Evolutionary conservation across 805 yeast genomes (phyloP).

Genomic region (Aciculoconidium aculeatum): DNA sequence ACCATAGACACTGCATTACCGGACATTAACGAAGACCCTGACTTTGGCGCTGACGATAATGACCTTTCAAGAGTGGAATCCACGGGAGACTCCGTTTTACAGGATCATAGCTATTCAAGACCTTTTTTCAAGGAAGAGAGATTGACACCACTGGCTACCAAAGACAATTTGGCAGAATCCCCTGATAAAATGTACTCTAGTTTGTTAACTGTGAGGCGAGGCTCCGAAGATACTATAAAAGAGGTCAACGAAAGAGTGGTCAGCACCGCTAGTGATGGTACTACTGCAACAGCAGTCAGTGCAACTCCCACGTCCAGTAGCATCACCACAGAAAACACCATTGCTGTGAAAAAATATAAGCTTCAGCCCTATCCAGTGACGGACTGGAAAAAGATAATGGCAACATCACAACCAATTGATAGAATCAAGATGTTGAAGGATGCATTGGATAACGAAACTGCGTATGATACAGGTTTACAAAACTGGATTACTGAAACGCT

Average conservation of each 20-base stretch:
- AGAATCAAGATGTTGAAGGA: slow-evolving; percentile 37
- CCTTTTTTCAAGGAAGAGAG: slow-evolving; percentile 22
- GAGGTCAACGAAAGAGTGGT: background rate
- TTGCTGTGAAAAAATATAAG: slow-evolving; percentile 4
- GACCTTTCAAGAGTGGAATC: slow-evolving; percentile 5
- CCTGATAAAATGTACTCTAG: slow-evolving; percentile 20
- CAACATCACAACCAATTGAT: slow-evolving; percentile 35
- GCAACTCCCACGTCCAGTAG: slow-evolving; percentile 2
- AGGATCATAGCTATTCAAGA: slow-evolving; percentile 14
- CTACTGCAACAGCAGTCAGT: slow-evolving; percentile 2
- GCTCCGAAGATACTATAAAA: background rate
- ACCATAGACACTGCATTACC: slow-evolving; percentile 36
- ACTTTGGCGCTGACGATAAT: slow-evolving; percentile 12
- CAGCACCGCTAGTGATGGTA: background rate
- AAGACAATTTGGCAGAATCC: slow-evolving; percentile 5
- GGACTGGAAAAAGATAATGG: slow-evolving; percentile 38
- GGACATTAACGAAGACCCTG: slow-evolving; percentile 28
- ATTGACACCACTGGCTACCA: slow-evolving; percentile 17
- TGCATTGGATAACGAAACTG: slow-evolving; percentile 37
- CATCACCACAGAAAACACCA: slow-evolving; percentile 1
- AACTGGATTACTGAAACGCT: slow-evolving; percentile 49
- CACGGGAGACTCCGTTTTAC: slow-evolving; percentile 20
- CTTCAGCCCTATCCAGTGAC: slow-evolving; percentile 24
- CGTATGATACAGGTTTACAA: slow-evolving; percentile 52
- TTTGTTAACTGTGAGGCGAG: slow-evolving; percentile 11